Evolutionary conservation across 371 early-diverging fungal species (phyloP).

Genomic region (Rhizomucor pusillus): DNA sequence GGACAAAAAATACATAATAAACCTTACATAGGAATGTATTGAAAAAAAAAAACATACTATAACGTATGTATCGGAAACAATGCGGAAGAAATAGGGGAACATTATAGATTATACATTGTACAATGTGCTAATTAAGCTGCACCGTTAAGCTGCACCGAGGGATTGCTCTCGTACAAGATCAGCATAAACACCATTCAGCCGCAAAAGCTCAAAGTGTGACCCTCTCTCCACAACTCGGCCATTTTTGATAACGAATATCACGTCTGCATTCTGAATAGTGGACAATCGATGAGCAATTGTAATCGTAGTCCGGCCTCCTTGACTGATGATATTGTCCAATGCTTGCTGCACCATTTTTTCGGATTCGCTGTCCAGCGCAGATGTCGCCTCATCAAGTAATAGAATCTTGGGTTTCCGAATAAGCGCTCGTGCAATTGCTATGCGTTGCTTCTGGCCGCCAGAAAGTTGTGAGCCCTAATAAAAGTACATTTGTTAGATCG

Average conservation of each 20-base stretch:
- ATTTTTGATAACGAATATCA: constrained; percentile 71
- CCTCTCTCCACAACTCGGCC: constrained; percentile 84
- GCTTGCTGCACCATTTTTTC: constrained; percentile 89
- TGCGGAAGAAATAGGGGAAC: no score
- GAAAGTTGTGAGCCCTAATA: constrained; percentile 52
- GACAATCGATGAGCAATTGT: constrained; percentile 69
- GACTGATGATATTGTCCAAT: constrained; percentile 67
- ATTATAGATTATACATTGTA: no score
- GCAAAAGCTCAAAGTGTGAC: constrained; percentile 71
- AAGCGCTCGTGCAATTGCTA: constrained; percentile 52
- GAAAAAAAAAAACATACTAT: no score
- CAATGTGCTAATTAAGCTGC: no score
- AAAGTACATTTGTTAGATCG: no score
- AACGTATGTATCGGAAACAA: no score
- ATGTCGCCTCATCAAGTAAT: constrained; percentile 95
- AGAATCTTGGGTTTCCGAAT: constrained; percentile 83
- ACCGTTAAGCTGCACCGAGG: constrained; percentile 25
- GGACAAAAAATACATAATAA: no score
- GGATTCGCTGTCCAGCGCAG: constrained; percentile 83
- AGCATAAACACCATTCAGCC: constrained; percentile 34
- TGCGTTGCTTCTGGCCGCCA: constrained; percentile 26
- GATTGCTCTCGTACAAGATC: constrained; percentile 43
- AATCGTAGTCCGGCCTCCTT: constrained; percentile 57
- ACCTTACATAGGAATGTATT: no score
- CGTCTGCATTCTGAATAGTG: constrained; percentile 74